These are phyloP conservation scores for Kingdonia uniflora DNA, from an alignment of 164 flowering plant species.

Conservation along the genomic window DNA sequence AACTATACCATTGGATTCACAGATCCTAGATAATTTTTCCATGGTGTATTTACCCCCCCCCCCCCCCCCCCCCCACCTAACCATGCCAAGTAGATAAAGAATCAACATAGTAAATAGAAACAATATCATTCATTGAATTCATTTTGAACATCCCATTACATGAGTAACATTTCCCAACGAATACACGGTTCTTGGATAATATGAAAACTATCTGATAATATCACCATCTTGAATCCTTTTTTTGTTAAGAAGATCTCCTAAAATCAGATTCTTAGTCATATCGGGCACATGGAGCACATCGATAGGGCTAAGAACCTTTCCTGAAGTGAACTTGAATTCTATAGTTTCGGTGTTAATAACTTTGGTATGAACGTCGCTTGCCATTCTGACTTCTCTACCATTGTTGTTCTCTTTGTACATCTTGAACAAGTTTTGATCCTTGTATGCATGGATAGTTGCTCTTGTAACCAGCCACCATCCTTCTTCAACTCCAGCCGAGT, in stretches of 20 bases:
- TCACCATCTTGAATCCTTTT: background rate
- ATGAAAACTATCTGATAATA: background rate
- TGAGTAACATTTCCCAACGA: constrained; percentile 6
- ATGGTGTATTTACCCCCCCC: constrained; percentile 13
- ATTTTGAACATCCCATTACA: background rate
- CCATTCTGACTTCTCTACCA: background rate
- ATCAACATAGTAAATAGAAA: no score
- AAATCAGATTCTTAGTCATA: no score
- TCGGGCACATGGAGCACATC: no score
- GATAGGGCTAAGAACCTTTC: no score
- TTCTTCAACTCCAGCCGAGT: no score
- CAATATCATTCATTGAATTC: background rate
- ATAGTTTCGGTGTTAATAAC: background rate
- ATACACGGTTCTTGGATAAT: background rate
- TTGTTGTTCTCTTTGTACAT: background rate
- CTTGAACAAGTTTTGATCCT: background rate
- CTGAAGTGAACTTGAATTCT: background rate
- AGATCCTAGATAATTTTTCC: constrained; percentile 1
- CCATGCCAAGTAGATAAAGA: background rate
- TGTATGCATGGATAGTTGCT: constrained; percentile 1
- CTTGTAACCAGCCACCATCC: constrained; percentile 3
- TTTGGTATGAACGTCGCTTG: background rate
- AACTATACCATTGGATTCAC: no score
- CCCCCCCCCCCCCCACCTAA: no score
- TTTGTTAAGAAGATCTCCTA: background rate